Evolutionary conservation across 495 filamentous ascomycete species (phyloP).

Genomic region (Cercophora newfieldiana): DNA sequence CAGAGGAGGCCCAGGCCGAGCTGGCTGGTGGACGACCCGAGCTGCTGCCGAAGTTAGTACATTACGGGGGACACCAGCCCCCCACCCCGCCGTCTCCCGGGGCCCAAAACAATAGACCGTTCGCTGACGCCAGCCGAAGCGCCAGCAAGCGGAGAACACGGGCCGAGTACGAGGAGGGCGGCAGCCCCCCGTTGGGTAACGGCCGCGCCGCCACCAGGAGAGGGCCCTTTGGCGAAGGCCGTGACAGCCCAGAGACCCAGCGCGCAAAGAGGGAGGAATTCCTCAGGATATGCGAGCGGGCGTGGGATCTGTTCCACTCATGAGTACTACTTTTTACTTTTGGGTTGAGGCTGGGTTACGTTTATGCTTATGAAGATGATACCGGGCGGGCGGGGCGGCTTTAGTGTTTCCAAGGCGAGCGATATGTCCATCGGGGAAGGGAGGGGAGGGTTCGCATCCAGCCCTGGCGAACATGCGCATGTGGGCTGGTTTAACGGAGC

Average conservation of each 20-base stretch:
- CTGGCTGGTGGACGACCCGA: conserved; percentile 90
- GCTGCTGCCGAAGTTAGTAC: conserved; percentile 85
- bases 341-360: neutral
- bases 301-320: conserved; percentile 97
- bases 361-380: conserved; percentile 1
- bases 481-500: neutral
- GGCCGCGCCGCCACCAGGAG: conserved; percentile 57
- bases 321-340: conserved; percentile 47
- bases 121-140: conserved; percentile 43
- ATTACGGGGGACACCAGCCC: conserved; percentile 87
- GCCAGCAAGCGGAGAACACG: conserved; percentile 70
- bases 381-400: neutral
- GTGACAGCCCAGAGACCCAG: conserved; percentile 82
- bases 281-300: conserved; percentile 76
- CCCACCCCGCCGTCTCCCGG: conserved; percentile 90
- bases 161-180: conserved; percentile 88
- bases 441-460: neutral
- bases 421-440: neutral
- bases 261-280: conserved; percentile 94
- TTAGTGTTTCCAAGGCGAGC: neutral
- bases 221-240: conserved; percentile 72
- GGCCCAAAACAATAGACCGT: conserved; percentile 27
- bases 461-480: neutral
- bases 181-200: conserved; percentile 70
- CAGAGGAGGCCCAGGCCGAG: conserved; percentile 89